Evolutionary conservation across 129 eudicot genomes (phyloP).

Genomic region (Flaveria robusta): DNA sequence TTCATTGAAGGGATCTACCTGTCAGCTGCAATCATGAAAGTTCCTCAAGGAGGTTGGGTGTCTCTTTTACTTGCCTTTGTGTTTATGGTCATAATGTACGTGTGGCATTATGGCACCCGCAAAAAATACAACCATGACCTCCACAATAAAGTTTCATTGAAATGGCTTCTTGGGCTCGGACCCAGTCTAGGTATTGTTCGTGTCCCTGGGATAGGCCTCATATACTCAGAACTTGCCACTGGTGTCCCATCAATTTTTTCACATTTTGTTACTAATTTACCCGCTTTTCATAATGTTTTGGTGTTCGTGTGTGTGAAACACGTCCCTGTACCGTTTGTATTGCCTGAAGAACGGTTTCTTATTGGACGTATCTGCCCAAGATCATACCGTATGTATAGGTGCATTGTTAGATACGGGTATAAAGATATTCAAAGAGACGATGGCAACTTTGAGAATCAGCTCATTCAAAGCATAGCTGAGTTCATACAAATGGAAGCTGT

Average conservation of each 20-base stretch:
- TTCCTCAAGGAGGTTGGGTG: constrained; percentile 98
- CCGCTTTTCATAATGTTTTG: constrained; percentile 85
- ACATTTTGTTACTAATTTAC: constrained; percentile 86
- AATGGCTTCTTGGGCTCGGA: constrained; percentile 94
- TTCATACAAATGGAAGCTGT: constrained; percentile 95
- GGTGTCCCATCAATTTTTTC: constrained; percentile 93
- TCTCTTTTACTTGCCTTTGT: constrained; percentile 65
- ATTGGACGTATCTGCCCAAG: constrained; percentile 95
- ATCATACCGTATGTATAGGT: constrained; percentile 91
- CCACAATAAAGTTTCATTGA: constrained; percentile 83
- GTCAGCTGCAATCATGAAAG: constrained; percentile 63
- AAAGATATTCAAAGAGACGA: constrained; percentile 83
- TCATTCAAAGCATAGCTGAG: constrained; percentile 86
- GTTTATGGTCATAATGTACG: constrained; percentile 65
- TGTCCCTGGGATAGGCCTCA: constrained; percentile 92
- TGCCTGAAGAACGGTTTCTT: constrained; percentile 85
- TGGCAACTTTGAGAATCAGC: constrained; percentile 74
- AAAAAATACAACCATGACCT: constrained; percentile 81
- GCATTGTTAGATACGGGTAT: constrained; percentile 94
- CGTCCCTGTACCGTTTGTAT: constrained; percentile 80
- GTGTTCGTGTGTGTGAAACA: constrained; percentile 90
- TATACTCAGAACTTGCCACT: constrained; percentile 88
- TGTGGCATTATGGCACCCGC: constrained; percentile 95
- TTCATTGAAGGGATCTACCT: constrained; percentile 68
- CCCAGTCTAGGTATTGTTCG: constrained; percentile 97